Percentiles rank a stretch among this genome's conserved stretches.
These are phyloP conservation scores for Begonia fuchsioides DNA, from an alignment of 306 rosid genomes.

Conservation along the genomic window DNA sequence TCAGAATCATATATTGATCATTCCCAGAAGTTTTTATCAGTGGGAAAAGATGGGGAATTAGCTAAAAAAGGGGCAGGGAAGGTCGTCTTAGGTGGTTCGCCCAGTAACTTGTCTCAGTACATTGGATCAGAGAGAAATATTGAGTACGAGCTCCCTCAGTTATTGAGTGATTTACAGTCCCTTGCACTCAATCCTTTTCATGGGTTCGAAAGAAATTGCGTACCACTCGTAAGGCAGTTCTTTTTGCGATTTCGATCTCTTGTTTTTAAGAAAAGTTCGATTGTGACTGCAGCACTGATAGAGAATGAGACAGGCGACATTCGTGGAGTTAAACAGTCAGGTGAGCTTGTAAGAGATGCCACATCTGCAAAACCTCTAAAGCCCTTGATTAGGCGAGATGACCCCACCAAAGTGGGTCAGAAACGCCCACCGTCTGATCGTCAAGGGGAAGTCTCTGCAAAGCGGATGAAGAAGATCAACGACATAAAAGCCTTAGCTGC, in stretches of 20 bases:
- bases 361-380: slow-evolving; percentile 37
- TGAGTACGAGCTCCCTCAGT: slow-evolving; percentile 40
- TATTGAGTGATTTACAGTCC: slow-evolving; percentile 55
- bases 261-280: slow-evolving; percentile 72
- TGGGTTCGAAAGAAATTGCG: slow-evolving; percentile 38
- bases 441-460: slow-evolving; percentile 81
- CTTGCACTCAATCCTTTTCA: slow-evolving; percentile 90
- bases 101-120: slow-evolving; percentile 9
- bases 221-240: slow-evolving; percentile 36
- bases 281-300: slow-evolving; percentile 20
- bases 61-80: slow-evolving; percentile 27
- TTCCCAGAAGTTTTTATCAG: slow-evolving; percentile 21
- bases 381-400: slow-evolving; percentile 48
- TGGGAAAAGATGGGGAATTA: slow-evolving; percentile 19
- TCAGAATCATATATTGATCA: slow-evolving; percentile 23
- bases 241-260: slow-evolving; percentile 73
- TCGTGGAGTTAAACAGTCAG: slow-evolving; percentile 23
- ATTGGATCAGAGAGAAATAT: slow-evolving; percentile 12
- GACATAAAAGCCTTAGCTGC: slow-evolving; percentile 47
- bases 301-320: slow-evolving; percentile 43
- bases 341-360: slow-evolving; percentile 33
- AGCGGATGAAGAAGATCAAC: slow-evolving; percentile 62
- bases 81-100: slow-evolving; percentile 20
- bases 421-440: slow-evolving; percentile 81
- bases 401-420: slow-evolving; percentile 66